Conservation (phyloP, 805 yeast genomes). For the Teunomyces lycoperdinae region DNA sequence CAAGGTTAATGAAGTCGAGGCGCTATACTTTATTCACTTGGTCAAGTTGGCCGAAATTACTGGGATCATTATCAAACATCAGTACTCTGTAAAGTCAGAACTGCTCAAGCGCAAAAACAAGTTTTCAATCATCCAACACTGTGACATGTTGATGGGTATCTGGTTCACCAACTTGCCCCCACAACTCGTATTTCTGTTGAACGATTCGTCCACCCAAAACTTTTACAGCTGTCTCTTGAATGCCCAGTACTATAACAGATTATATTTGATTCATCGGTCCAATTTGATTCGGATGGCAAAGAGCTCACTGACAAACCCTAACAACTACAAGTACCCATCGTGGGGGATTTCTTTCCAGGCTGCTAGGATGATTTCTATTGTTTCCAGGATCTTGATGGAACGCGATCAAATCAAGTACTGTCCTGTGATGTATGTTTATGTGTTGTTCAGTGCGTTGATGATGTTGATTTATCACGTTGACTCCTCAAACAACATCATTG, state of each 20-base stretch:
- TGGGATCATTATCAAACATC: conserved; percentile 66
- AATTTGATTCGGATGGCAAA: conserved; percentile 54
- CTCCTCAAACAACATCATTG: conserved; percentile 37
- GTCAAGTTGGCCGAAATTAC: conserved; percentile 69
- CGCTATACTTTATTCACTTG: conserved; percentile 57
- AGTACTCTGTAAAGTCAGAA: conserved; percentile 68
- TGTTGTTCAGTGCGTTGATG: conserved; percentile 60
- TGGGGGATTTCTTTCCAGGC: conserved; percentile 83
- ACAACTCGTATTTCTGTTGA: conserved; percentile 58
- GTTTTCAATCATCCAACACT: conserved; percentile 53
- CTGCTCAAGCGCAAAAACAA: conserved; percentile 43
- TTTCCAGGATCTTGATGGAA: conserved; percentile 53
- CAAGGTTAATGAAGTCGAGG: conserved; percentile 47
- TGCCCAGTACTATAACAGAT: conserved; percentile 69
- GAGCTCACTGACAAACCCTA: conserved; percentile 37
- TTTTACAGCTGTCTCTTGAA: conserved; percentile 59
- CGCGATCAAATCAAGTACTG: conserved; percentile 48
- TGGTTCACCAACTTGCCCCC: conserved; percentile 72
- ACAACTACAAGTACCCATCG: conserved; percentile 56
- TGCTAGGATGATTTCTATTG: conserved; percentile 68
- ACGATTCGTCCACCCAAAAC: conserved; percentile 51
- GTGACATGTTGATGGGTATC: conserved; percentile 73
- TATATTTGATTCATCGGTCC: conserved; percentile 68
- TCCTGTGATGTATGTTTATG: conserved; percentile 60
- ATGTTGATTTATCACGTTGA: conserved; percentile 71